Evolutionary conservation across 1,284 basidiomycete species (phyloP).

Genomic region (Microbotryomycetes sp.): DNA sequence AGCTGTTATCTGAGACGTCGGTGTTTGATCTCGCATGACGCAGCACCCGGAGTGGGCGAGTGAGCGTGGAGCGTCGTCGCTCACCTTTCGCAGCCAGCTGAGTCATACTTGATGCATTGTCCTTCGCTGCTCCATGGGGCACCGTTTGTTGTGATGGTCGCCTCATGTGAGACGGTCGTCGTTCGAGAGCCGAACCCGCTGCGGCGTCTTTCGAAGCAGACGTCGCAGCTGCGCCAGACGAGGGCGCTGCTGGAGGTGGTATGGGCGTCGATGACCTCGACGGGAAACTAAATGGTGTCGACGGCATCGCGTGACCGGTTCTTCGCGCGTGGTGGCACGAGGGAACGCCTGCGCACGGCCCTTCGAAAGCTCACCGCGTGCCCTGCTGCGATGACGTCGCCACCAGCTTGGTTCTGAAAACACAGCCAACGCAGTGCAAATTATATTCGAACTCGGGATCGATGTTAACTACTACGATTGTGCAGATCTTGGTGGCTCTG

Average conservation of each 20-base stretch:
- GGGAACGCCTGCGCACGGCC: too few relatives aligned
- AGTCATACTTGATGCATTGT: background rate
- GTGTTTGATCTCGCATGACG: background rate
- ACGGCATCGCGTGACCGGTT: conserved; percentile 1
- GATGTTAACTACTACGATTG: too few relatives aligned
- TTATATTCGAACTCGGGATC: too few relatives aligned
- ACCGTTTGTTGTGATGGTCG: background rate
- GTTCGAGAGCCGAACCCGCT: background rate
- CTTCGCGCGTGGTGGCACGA: too few relatives aligned
- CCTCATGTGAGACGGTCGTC: background rate
- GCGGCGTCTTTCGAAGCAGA: too few relatives aligned
- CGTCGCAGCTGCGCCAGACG: background rate
- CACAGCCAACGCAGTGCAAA: too few relatives aligned
- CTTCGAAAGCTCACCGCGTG: too few relatives aligned
- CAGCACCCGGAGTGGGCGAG: background rate
- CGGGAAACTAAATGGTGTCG: conserved; percentile 1
- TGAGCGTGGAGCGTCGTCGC: background rate
- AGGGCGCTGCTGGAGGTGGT: background rate
- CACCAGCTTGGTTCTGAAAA: too few relatives aligned
- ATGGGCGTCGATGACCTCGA: background rate
- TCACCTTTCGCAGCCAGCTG: conserved; percentile 2
- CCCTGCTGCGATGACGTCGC: too few relatives aligned
- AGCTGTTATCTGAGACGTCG: too few relatives aligned
- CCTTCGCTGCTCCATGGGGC: background rate
- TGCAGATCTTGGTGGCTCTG: too few relatives aligned